A percentile compares a stretch with the other conserved stretches of the same genome.
Conservation (phyloP, 75 land plant genomes). For the Pinus tabuliformis region DNA sequence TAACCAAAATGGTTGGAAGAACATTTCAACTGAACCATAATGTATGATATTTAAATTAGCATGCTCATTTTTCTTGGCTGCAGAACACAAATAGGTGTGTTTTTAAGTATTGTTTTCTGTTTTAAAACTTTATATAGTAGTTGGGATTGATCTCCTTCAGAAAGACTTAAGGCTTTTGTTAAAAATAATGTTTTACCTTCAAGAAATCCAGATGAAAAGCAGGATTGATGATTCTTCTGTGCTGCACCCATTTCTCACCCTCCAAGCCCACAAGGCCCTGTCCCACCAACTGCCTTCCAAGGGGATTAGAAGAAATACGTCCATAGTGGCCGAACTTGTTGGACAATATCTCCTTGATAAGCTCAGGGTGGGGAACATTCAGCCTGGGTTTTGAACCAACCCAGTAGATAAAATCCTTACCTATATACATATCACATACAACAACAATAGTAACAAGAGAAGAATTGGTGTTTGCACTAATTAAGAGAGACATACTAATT, state of each 20-base stretch:
- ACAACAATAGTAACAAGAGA: too few species aligned
- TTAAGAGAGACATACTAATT: too few species aligned
- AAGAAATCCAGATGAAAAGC: slow-evolving; percentile 39
- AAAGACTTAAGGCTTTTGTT: too few species aligned
- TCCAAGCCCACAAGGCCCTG: slow-evolving; percentile 22
- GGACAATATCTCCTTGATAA: slow-evolving; percentile 34
- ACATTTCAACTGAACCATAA: not conserved
- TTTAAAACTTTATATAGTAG: too few species aligned
- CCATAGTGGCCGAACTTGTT: slow-evolving; percentile 12
- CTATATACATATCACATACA: not conserved
- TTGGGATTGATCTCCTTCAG: too few species aligned
- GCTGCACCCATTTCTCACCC: slow-evolving; percentile 35
- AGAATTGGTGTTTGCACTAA: too few species aligned
- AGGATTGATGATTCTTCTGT: slow-evolving; percentile 27
- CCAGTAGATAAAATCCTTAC: slow-evolving; percentile 42
- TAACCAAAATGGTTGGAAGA: not conserved
- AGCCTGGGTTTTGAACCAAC: slow-evolving; percentile 43
- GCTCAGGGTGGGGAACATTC: slow-evolving; percentile 29
- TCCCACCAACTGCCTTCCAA: slow-evolving; percentile 18
- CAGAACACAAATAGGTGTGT: too few species aligned
- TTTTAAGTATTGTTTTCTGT: too few species aligned
- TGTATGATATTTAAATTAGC: too few species aligned
- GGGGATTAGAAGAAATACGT: slow-evolving; percentile 12
- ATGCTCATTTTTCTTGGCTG: too few species aligned
- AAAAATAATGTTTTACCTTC: slow-evolving; percentile 33